Evolutionary conservation across 179 eudicot species (phyloP).

Genomic region (Nepenthes alata): DNA sequence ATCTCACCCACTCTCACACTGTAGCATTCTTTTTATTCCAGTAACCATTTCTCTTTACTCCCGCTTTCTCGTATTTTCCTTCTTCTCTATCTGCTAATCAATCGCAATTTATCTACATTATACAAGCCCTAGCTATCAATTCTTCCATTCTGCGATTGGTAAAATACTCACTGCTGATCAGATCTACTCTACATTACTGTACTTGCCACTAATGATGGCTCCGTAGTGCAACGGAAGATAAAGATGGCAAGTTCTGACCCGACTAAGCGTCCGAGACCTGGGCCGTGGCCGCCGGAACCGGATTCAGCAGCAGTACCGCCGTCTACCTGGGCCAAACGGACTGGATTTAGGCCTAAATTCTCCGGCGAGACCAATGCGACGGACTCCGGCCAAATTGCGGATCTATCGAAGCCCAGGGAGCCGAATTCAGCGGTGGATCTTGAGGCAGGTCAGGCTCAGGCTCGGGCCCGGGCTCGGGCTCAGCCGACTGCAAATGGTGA

Average conservation of each 20-base stretch:
- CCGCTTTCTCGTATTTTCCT: neutral
- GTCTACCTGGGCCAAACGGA: conserved; percentile 84
- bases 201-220: neutral
- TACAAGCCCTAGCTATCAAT: conserved; percentile 8
- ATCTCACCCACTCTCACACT: neutral
- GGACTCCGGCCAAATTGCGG: conserved; percentile 38
- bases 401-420: conserved; percentile 19
- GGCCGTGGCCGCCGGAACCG: conserved; percentile 63
- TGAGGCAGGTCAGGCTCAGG: conserved; percentile 32
- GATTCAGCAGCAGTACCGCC: conserved; percentile 63
- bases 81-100: neutral
- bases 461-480: conserved; percentile 4
- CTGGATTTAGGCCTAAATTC: conserved; percentile 78
- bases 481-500: conserved; percentile 11
- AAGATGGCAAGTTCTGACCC: conserved; percentile 71
- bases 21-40: neutral
- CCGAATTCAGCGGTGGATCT: conserved; percentile 30
- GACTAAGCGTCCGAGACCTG: conserved; percentile 51
- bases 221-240: neutral
- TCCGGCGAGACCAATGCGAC: conserved; percentile 68
- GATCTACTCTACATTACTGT: conserved; percentile 1
- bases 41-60: conserved; percentile 2
- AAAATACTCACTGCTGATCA: neutral
- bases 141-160: neutral
- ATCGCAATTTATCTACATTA: neutral